Percentiles rank a stretch among this genome's conserved stretches.
phyloP scores from a whole-genome alignment of 129 eudicot species.

The Pseudognaphalium luteoalbum region DNA sequence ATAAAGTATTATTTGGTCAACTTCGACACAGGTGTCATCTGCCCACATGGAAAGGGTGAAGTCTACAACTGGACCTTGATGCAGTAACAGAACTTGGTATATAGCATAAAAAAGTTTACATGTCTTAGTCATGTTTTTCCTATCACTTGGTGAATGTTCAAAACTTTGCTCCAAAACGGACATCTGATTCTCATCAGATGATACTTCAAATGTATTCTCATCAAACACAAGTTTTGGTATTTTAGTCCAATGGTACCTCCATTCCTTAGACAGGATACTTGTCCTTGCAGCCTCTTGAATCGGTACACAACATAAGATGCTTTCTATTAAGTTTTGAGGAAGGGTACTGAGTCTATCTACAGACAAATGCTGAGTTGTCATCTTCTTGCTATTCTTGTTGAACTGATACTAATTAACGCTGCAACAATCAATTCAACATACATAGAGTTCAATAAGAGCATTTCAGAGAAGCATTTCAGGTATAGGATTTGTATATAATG shows the following conservation, averaged over 20 bases:
- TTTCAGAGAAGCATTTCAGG: no score
- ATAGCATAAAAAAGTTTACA: neutral
- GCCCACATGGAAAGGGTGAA: neutral
- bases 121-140: neutral
- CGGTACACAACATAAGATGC: no score
- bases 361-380: neutral
- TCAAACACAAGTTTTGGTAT: neutral
- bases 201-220: neutral
- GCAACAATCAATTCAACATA: neutral
- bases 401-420: neutral
- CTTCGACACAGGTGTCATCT: neutral
- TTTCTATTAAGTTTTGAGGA: neutral
- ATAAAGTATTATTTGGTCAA: neutral
- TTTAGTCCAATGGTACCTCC: neutral
- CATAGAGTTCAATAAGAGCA: neutral
- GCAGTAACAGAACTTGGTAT: neutral
- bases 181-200: neutral
- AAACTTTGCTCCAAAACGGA: neutral
- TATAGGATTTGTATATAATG: no score
- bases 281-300: no score
- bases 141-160: neutral
- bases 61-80: slow-evolving; percentile 1
- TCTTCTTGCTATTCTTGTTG: neutral
- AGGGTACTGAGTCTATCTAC: neutral
- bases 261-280: no score